Evolutionary conservation across 148 eudicot genomes (phyloP).

Genomic region (Limonium bicolor): DNA sequence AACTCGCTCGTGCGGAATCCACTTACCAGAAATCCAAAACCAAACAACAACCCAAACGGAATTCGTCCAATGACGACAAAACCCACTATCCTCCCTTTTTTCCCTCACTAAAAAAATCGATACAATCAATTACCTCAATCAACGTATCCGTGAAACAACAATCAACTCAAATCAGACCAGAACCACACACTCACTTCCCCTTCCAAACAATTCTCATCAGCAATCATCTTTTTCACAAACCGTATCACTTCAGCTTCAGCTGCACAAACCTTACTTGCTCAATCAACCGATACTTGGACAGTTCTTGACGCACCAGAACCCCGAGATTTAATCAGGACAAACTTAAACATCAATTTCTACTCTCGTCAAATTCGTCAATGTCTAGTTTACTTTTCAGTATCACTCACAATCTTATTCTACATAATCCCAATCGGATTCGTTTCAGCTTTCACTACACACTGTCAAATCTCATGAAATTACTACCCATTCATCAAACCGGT

Average conservation of each 20-base stretch:
- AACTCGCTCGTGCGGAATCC: constrained; percentile 66
- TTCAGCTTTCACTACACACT: constrained; percentile 76
- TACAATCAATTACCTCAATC: constrained; percentile 45
- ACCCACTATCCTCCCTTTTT: constrained; percentile 52
- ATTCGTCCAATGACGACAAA: constrained; percentile 37
- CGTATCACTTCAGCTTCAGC: constrained; percentile 65
- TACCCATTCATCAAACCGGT: constrained; percentile 68
- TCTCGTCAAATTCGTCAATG: constrained; percentile 41
- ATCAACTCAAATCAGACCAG: constrained; percentile 63
- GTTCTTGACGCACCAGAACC: constrained; percentile 79
- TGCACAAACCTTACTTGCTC: constrained; percentile 55
- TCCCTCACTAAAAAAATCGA: constrained; percentile 59
- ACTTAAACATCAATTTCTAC: constrained; percentile 41
- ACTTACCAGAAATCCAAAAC: constrained; percentile 46
- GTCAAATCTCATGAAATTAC: constrained; percentile 33
- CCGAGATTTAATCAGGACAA: constrained; percentile 62
- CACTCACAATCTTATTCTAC: constrained; percentile 51
- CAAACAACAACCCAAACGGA: constrained; percentile 43
- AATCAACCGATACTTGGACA: constrained; percentile 62
- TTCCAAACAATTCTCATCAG: constrained; percentile 55
- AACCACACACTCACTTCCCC: constrained; percentile 44
- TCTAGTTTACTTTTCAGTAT: constrained; percentile 42
- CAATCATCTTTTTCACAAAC: constrained; percentile 55
- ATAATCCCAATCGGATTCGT: constrained; percentile 72
- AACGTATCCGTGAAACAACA: constrained; percentile 47